Evolutionary conservation across 2,329 filamentous ascomycete species (phyloP).

Genomic region (Xylariaceae sp.): DNA sequence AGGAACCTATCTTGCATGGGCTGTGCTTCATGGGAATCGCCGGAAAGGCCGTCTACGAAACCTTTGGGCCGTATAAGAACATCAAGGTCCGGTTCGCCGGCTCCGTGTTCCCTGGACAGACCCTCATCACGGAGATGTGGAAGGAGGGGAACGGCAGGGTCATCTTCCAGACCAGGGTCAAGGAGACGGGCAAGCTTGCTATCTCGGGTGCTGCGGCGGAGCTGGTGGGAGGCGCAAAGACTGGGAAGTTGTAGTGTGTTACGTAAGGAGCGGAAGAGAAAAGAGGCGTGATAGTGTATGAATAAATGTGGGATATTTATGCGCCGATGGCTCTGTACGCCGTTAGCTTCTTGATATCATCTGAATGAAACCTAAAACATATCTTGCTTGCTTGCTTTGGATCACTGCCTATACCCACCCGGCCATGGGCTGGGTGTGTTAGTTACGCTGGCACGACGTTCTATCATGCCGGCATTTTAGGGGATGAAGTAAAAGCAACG

Average conservation of each 20-base stretch:
- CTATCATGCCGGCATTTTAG: too few species aligned
- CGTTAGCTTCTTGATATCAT: too few species aligned
- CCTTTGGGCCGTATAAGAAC: constrained; percentile 79
- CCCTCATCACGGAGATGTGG: constrained; percentile 93
- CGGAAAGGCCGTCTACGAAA: constrained; percentile 83
- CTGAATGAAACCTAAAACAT: too few species aligned
- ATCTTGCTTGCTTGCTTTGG: too few species aligned
- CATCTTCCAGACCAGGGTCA: constrained; percentile 81
- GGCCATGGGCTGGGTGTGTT: too few species aligned
- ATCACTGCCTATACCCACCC: too few species aligned
- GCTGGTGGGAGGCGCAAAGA: constrained; percentile 45
- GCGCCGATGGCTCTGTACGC: not conserved
- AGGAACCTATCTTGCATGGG: constrained; percentile 91
- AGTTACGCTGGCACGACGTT: too few species aligned
- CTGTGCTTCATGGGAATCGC: constrained; percentile 91
- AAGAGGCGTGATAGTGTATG: not conserved
- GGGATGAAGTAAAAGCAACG: too few species aligned
- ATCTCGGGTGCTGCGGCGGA: constrained; percentile 77
- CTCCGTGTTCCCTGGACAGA: constrained; percentile 80
- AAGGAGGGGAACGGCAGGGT: constrained; percentile 65
- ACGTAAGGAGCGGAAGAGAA: constrained; percentile 9
- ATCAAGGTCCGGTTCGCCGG: constrained; percentile 91
- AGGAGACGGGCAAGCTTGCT: constrained; percentile 87
- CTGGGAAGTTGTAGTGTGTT: constrained; percentile 32
- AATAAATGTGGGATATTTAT: constrained; percentile 1